phyloP scores from a whole-genome alignment of 345 rosid genomes.

The Rhodamnia argentea region DNA sequence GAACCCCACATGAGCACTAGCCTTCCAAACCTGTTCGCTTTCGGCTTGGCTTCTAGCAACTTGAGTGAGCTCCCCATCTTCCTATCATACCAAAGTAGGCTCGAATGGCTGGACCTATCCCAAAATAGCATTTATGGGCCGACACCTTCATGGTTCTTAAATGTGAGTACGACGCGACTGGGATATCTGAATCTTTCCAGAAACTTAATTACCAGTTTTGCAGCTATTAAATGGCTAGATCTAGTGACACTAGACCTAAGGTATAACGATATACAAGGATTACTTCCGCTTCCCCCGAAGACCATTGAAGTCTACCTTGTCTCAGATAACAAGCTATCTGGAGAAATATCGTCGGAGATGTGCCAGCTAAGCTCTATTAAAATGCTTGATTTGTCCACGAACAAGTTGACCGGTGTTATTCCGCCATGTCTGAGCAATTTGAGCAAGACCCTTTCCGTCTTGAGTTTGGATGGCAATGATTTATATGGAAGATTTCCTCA shows the following conservation, averaged over 20 bases:
- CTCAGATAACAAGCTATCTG: background rate
- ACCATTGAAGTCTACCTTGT: background rate
- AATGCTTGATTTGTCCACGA: slow-evolving; percentile 4
- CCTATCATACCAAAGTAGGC: slow-evolving; percentile 1
- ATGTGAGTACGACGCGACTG: background rate
- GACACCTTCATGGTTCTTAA: slow-evolving; percentile 8
- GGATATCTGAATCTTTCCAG: no score
- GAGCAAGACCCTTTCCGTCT: background rate
- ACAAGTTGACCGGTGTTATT: background rate
- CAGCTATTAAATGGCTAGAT: background rate
- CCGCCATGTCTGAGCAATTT: background rate
- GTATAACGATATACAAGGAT: slow-evolving; percentile 1
- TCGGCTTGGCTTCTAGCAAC: slow-evolving; percentile 11
- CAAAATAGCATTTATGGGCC: slow-evolving; percentile 4
- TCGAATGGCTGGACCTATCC: slow-evolving; percentile 2
- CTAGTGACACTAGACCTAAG: background rate
- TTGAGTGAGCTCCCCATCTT: slow-evolving; percentile 12
- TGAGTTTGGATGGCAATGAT: background rate
- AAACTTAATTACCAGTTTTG: no score
- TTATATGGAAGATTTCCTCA: slow-evolving; percentile 1
- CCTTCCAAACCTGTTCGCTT: background rate
- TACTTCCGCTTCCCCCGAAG: background rate
- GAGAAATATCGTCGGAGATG: background rate
- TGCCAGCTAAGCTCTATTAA: background rate
- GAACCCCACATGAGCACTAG: background rate